These are phyloP conservation scores for Ascochyta koolunga DNA, from an alignment of 2,329 filamentous ascomycete species.

Conservation along the genomic window DNA sequence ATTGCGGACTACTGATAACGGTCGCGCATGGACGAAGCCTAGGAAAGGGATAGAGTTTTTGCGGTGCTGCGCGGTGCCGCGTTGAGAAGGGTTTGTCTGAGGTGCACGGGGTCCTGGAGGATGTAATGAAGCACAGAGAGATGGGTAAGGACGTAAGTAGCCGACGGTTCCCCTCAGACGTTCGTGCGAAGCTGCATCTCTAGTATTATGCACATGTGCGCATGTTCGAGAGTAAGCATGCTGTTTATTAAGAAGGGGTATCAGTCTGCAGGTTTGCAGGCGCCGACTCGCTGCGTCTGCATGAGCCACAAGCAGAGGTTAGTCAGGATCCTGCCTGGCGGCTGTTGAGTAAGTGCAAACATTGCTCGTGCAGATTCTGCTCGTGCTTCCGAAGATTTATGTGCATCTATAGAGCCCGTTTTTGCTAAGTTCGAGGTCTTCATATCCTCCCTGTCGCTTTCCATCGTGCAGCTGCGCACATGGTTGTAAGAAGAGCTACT, in stretches of 20 bases:
- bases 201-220: not conserved
- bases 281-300: too few relatives aligned
- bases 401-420: not conserved
- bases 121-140: not conserved
- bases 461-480: not conserved
- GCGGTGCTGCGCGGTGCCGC: not conserved
- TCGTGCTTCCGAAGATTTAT: too few relatives aligned
- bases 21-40: not conserved
- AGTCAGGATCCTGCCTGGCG: too few relatives aligned
- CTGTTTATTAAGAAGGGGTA: not conserved
- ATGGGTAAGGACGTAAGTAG: not conserved
- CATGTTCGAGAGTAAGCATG: not conserved
- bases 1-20: conserved; percentile 1
- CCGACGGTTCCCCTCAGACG: not conserved
- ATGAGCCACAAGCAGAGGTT: too few relatives aligned
- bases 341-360: too few relatives aligned
- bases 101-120: not conserved
- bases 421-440: not conserved
- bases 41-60: not conserved
- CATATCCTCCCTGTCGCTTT: not conserved
- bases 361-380: too few relatives aligned
- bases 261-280: too few relatives aligned
- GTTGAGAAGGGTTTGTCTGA: not conserved
- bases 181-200: conserved; percentile 2
- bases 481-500: not conserved